Percentiles rank a stretch among this genome's conserved stretches.
Evolutionary conservation across 108 stramenopile species (phyloP).

Genomic region (Pseudonitzschia delicatissima): DNA sequence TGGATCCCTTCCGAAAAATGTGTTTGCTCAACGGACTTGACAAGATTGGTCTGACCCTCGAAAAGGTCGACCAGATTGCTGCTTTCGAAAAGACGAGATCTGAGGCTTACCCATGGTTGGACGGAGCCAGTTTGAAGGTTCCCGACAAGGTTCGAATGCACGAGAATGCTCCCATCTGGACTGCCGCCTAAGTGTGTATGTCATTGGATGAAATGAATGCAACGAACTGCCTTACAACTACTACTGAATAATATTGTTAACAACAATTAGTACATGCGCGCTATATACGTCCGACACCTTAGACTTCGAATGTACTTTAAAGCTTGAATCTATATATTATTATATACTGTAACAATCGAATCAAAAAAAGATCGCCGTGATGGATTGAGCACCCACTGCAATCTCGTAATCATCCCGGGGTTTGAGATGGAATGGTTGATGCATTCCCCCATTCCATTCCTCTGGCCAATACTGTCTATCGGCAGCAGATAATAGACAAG

Average conservation of each 20-base stretch:
- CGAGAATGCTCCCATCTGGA: conserved; percentile 76
- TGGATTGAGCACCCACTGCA: no score
- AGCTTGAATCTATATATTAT: neutral
- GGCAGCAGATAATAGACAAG: no score
- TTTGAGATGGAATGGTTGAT: no score
- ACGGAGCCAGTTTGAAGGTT: conserved; percentile 86
- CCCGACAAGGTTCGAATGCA: conserved; percentile 85
- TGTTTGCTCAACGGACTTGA: conserved; percentile 91
- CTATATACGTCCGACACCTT: no score
- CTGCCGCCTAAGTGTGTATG: conserved; percentile 5
- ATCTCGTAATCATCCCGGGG: no score
- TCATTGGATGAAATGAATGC: neutral
- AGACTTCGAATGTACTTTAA: no score
- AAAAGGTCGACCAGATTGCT: conserved; percentile 80
- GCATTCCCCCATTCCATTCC: no score
- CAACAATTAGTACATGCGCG: no score
- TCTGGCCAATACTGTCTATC: no score
- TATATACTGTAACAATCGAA: no score
- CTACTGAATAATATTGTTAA: neutral
- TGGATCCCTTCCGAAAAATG: conserved; percentile 88
- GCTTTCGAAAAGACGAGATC: conserved; percentile 74
- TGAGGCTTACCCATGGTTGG: conserved; percentile 86
- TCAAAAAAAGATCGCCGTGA: no score
- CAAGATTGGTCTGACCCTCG: conserved; percentile 91
- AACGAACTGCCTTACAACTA: neutral